Conservation (phyloP, 495 filamentous ascomycete species). For the Annulohypoxylon stygium region DNA sequence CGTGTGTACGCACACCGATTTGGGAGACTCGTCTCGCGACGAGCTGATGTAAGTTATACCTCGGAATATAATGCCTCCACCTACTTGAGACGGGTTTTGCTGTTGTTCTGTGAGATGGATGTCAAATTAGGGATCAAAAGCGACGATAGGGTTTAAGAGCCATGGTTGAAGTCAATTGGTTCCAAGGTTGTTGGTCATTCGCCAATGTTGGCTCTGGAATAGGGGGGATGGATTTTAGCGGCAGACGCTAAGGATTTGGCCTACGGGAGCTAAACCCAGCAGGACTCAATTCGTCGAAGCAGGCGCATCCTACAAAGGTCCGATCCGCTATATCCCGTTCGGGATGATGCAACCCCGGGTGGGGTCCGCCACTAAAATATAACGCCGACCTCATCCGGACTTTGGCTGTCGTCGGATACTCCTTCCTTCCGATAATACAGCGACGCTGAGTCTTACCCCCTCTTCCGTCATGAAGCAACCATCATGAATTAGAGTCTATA, state of each 20-base stretch:
- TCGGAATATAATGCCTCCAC: slow-evolving; percentile 21
- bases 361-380: slow-evolving; percentile 20
- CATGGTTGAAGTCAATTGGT: not conserved
- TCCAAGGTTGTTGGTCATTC: not conserved
- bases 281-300: not conserved
- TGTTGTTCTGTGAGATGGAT: not conserved
- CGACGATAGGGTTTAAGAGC: not conserved
- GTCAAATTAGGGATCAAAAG: not conserved
- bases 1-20: slow-evolving; percentile 23
- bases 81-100: not conserved
- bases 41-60: slow-evolving; percentile 35
- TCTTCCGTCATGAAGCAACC: not conserved
- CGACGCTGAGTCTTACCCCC: not conserved
- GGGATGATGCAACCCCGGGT: slow-evolving; percentile 26
- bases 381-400: slow-evolving; percentile 30
- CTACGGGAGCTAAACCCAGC: not conserved
- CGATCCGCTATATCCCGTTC: slow-evolving; percentile 15
- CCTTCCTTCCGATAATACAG: not conserved
- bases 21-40: slow-evolving; percentile 32
- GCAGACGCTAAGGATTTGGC: not conserved
- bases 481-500: not conserved
- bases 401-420: slow-evolving; percentile 12
- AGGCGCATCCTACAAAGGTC: slow-evolving; percentile 12
- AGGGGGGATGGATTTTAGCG: slow-evolving; percentile 2
- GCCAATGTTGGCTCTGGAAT: not conserved